Base-by-base conservation (phyloP, 2,329 filamentous ascomycete genomes). In the Colletotrichum graminicola region DNA sequence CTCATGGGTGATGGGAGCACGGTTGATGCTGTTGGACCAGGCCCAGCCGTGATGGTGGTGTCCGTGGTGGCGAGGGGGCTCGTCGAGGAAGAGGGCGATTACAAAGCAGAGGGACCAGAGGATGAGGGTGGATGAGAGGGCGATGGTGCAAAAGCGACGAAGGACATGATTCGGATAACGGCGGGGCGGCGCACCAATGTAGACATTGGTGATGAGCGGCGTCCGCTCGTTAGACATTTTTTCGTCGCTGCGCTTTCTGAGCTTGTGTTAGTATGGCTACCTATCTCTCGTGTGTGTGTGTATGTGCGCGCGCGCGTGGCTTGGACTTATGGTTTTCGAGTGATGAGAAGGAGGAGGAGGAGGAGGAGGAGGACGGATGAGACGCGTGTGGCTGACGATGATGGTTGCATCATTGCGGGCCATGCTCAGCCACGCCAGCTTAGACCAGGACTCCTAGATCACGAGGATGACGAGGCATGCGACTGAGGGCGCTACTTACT, bases 71-170 rank as follows among this genome's bases (percentile, higher is more conserved):
- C 77, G 75, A 23, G 81, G 79, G 80, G 80, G 76, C 75, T 81
- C 69, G 32, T 57, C 67, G 4, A 72, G n/a, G 43, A 87, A 77
- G n/a, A 85, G 80, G 51, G 85, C 82, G 54, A 88, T 73, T 21
- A 86, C 76, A 63, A 90, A 85, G 55, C 83, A 82, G 23, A 86
- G 76, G 57, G 90, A 80, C 21, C 87, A 84, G 61, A 82, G 82
- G 54, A 89, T 76, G 45, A 90, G 78, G 11, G 89, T 82, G 16
- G 88, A 90, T 41, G 87, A 81, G 60, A 89, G 82, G 29, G 87
- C 85, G 67, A 93, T 84, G 52, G 89, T 92, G 78, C 90, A 93
- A 79, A 92, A 89, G 69, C 90, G 89, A 62, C 91, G 90, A 56
- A 91, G 79, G 36, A 86, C 87, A 74, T 87, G 84, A 75, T 92